Conservation (phyloP, 2,329 filamentous ascomycete species). For the Colletotrichum falcatum region DNA sequence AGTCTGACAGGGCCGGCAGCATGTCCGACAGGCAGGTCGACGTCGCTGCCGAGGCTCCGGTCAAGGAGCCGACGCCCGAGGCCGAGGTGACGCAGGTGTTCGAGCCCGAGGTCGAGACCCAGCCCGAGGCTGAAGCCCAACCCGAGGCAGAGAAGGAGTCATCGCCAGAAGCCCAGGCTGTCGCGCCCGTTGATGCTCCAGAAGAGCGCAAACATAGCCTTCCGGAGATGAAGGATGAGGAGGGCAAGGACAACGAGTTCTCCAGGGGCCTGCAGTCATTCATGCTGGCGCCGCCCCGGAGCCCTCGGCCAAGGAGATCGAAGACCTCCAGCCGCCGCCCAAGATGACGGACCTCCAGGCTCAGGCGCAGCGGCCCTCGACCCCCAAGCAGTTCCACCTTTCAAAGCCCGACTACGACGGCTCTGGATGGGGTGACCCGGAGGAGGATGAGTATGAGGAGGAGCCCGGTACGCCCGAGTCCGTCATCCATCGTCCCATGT, state of each 20-base stretch:
- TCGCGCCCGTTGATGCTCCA: constrained; percentile 48
- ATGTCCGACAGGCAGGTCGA: constrained; percentile 44
- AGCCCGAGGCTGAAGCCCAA: neutral
- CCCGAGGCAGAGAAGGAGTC: constrained; percentile 39
- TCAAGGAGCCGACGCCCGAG: constrained; percentile 22
- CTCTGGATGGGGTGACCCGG: constrained; percentile 69
- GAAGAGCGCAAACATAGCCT: constrained; percentile 39
- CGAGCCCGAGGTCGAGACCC: constrained; percentile 16
- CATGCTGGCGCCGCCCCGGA: constrained; percentile 59
- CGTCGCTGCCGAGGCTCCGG: constrained; percentile 38
- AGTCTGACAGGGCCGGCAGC: constrained; percentile 39
- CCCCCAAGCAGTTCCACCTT: constrained; percentile 62
- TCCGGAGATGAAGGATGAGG: constrained; percentile 40
- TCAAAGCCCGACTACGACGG: constrained; percentile 75
- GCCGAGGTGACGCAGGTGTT: constrained; percentile 6
- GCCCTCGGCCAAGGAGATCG: constrained; percentile 47
- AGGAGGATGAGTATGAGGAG: constrained; percentile 65
- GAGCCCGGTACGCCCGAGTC: constrained; percentile 86
- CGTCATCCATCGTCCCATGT: constrained; percentile 83
- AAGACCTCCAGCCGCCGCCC: constrained; percentile 45
- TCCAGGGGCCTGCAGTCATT: constrained; percentile 59
- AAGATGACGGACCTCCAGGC: constrained; percentile 54
- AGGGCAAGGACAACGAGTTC: constrained; percentile 52
- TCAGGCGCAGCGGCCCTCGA: constrained; percentile 57
- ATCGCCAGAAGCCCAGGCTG: constrained; percentile 34